A percentile compares a stretch with the other conserved stretches of the same genome.
Evolutionary conservation across 164 flowering plant genomes (phyloP).

Genomic region (Magnolia officinalis): DNA sequence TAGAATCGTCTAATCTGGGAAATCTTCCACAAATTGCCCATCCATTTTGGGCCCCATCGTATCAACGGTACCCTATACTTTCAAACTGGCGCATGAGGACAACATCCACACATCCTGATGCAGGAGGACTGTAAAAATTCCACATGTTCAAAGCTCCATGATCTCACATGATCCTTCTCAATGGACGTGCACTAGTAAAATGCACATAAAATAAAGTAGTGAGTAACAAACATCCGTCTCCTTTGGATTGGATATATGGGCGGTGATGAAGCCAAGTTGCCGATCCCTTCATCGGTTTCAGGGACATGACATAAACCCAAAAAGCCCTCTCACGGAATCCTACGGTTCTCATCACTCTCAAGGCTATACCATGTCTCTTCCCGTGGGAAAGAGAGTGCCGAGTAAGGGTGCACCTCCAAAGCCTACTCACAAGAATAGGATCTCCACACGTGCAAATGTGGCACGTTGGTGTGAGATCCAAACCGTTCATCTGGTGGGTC

Average conservation of each 20-base stretch:
- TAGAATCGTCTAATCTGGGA: too few relatives aligned
- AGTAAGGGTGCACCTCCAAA: too few relatives aligned
- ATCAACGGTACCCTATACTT: too few relatives aligned
- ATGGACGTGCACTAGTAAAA: not conserved
- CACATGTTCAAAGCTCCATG: not conserved
- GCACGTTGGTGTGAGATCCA: too few relatives aligned
- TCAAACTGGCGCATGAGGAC: not conserved
- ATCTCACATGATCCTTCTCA: constrained; percentile 2
- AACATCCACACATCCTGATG: not conserved
- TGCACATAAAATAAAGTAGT: not conserved
- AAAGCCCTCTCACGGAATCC: constrained; percentile 6
- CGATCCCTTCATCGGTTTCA: not conserved
- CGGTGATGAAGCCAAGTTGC: not conserved
- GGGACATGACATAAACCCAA: not conserved
- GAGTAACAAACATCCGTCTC: not conserved
- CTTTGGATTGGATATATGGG: not conserved
- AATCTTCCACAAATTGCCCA: too few relatives aligned
- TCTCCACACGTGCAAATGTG: too few relatives aligned
- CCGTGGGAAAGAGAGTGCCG: too few relatives aligned
- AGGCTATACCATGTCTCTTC: not conserved
- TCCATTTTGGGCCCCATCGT: too few relatives aligned
- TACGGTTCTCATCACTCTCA: constrained; percentile 10
- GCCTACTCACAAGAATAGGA: too few relatives aligned
- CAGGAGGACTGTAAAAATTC: not conserved
- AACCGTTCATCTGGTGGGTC: too few relatives aligned